These are phyloP conservation scores for Boletus tomentosulus DNA, from an alignment of 768 basidiomycete species.

Conservation along the genomic window DNA sequence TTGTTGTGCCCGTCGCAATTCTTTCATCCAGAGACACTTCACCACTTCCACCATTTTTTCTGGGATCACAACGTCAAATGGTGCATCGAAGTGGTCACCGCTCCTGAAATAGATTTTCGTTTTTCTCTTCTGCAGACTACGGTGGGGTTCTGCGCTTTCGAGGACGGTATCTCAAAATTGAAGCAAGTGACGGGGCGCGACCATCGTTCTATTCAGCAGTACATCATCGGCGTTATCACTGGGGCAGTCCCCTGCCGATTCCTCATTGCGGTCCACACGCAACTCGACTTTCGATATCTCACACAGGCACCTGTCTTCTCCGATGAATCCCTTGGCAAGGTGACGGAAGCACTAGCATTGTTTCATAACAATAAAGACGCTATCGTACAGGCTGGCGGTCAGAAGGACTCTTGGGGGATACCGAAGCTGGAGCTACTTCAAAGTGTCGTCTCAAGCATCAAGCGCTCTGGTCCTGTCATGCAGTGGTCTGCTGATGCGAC, in stretches of 20 bases:
- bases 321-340: conserved; percentile 20
- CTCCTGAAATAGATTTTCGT: too few relatives aligned
- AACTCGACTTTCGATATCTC: conserved; percentile 39
- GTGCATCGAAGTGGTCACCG: too few relatives aligned
- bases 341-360: conserved; percentile 24
- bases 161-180: background rate
- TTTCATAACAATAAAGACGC: conserved; percentile 39
- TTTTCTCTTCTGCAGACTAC: too few relatives aligned
- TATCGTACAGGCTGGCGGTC: conserved; percentile 22
- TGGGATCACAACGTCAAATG: too few relatives aligned
- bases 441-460: background rate
- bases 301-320: conserved; percentile 35
- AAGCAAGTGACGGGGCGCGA: background rate
- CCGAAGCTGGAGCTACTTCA: conserved; percentile 2
- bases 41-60: too few relatives aligned
- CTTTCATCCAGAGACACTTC: too few relatives aligned
- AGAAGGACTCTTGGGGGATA: background rate
- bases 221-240: conserved; percentile 17
- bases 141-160: too few relatives aligned
- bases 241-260: background rate
- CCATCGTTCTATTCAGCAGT: too few relatives aligned
- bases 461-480: background rate
- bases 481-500: background rate
- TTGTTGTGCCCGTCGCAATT: too few relatives aligned
- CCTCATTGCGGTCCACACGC: conserved; percentile 12